phyloP scores from a whole-genome alignment of 23 red algal species.

The Cyanidioschyzon merolae region DNA sequence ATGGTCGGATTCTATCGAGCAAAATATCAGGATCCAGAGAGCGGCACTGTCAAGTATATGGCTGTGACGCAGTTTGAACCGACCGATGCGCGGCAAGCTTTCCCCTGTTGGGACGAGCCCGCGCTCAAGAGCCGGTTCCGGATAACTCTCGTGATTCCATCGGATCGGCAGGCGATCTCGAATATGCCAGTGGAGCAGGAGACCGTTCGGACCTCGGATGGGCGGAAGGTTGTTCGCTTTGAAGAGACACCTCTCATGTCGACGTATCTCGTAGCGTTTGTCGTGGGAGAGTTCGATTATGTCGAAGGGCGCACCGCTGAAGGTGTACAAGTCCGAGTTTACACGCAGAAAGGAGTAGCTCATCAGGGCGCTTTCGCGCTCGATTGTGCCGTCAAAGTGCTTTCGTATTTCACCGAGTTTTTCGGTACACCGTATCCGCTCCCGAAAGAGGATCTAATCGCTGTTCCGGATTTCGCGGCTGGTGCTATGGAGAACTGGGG shows the following conservation, averaged over 20 bases:
- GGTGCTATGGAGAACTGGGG: conserved; percentile 50
- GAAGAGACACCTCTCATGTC: conserved; percentile 40
- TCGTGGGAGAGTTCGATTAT: conserved; percentile 36
- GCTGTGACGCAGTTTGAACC: conserved; percentile 48
- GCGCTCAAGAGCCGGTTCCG: conserved; percentile 25
- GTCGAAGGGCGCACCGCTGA: conserved; percentile 23
- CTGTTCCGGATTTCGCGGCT: conserved; percentile 33
- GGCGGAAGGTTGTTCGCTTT: conserved; percentile 30
- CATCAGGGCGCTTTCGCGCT: conserved; percentile 27
- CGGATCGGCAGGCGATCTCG: conserved; percentile 10
- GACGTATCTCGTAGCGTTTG: conserved; percentile 37
- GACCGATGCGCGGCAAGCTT: conserved; percentile 36
- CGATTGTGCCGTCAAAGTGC: neutral
- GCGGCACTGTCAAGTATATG: conserved; percentile 25
- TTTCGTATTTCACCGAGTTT: conserved; percentile 31
- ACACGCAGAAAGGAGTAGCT: conserved; percentile 14
- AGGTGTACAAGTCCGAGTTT: conserved; percentile 19
- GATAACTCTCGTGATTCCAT: conserved; percentile 23
- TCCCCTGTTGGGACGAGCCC: conserved; percentile 46
- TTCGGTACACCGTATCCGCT: conserved; percentile 31
- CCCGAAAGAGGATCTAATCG: conserved; percentile 29
- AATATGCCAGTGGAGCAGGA: conserved; percentile 29
- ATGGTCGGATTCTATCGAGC: conserved; percentile 45
- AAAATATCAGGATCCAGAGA: conserved; percentile 12
- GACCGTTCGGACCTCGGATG: conserved; percentile 13